Percentiles rank a stretch among this genome's conserved stretches.
These are phyloP conservation scores for Umbelopsis sp. DNA, from an alignment of 192 early-diverging fungal species.

Conservation along the genomic window DNA sequence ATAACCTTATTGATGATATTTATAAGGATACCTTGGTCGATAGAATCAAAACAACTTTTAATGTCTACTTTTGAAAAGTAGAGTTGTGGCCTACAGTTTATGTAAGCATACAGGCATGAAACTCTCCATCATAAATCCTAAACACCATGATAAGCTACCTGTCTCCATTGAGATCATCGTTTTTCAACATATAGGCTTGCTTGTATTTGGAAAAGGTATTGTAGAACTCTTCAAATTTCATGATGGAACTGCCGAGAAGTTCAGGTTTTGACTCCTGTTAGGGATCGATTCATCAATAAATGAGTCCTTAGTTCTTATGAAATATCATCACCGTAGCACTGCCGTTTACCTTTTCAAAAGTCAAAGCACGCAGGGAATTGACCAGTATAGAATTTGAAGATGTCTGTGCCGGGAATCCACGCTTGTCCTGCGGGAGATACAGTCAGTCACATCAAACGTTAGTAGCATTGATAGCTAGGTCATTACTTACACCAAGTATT, in stretches of 20 bases:
- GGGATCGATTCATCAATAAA: background rate
- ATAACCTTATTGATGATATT: conserved; percentile 51
- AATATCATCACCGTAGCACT: no score
- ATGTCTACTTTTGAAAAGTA: conserved; percentile 90
- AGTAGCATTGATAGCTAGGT: background rate
- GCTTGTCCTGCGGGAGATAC: background rate
- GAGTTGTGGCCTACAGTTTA: conserved; percentile 31
- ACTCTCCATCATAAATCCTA: background rate
- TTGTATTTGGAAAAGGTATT: background rate
- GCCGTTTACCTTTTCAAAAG: conserved; percentile 52
- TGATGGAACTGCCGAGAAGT: conserved; percentile 11
- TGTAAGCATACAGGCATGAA: background rate
- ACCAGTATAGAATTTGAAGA: conserved; percentile 50
- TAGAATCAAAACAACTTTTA: conserved; percentile 77
- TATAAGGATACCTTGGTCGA: conserved; percentile 71
- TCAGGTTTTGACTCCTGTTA: background rate
- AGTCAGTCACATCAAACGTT: background rate
- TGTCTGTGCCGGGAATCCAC: background rate
- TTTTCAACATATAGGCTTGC: background rate
- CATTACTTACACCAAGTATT: conserved; percentile 2
- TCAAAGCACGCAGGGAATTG: conserved; percentile 58
- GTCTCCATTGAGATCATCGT: no score
- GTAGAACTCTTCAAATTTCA: conserved; percentile 5
- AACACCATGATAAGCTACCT: background rate
- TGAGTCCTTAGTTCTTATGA: no score